A percentile compares a stretch with the other conserved stretches of the same genome.
These are phyloP conservation scores for Phytophthora capsici DNA, from an alignment of 352 stramenopile genomes.

Conservation along the genomic window DNA sequence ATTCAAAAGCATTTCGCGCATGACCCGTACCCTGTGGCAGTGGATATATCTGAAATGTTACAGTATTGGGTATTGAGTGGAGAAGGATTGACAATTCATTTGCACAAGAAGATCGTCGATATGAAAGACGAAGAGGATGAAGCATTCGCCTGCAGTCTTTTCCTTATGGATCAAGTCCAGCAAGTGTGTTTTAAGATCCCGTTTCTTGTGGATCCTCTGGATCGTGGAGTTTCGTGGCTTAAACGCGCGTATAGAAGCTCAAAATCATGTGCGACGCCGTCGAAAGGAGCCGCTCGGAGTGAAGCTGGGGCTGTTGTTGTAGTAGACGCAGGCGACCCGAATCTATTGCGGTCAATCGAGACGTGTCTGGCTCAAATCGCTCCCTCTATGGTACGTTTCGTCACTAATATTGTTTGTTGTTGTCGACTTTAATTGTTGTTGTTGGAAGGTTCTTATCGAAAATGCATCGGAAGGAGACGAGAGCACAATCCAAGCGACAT, in stretches of 20 bases:
- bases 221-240: constrained; percentile 42
- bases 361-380: constrained; percentile 46
- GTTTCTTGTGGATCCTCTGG: constrained; percentile 61
- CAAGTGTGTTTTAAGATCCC: constrained; percentile 54
- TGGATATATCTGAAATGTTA: constrained; percentile 23
- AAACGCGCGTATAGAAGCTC: constrained; percentile 34
- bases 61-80: constrained; percentile 43
- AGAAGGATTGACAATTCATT: constrained; percentile 24
- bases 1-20: constrained; percentile 16
- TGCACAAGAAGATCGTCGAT: constrained; percentile 46
- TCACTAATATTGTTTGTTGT: neutral
- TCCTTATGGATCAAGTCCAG: constrained; percentile 56
- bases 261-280: neutral
- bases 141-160: constrained; percentile 50
- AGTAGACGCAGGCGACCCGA: constrained; percentile 54
- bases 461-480: constrained; percentile 57
- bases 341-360: constrained; percentile 44
- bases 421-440: neutral
- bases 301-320: constrained; percentile 25
- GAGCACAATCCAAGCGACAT: constrained; percentile 33
- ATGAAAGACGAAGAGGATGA: constrained; percentile 37
- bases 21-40: constrained; percentile 4
- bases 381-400: constrained; percentile 28
- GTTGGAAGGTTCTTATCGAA: constrained; percentile 53
- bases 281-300: constrained; percentile 9